Percentiles rank a stretch among this genome's conserved stretches.
Evolutionary conservation across 1,284 basidiomycete genomes (phyloP).

Genomic region (Ustilago curta): DNA sequence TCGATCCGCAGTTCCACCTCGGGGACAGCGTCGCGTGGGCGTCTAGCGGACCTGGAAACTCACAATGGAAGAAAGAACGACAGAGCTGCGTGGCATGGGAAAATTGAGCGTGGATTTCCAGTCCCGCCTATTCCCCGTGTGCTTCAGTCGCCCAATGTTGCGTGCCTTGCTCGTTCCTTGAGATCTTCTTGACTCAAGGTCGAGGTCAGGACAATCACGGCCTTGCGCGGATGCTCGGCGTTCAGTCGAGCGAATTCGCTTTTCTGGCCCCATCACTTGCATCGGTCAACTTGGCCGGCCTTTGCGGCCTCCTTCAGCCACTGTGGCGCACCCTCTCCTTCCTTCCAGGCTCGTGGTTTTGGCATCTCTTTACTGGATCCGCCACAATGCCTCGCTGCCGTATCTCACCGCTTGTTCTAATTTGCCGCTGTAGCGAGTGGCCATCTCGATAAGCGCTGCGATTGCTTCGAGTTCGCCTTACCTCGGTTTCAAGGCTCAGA

Average conservation of each 20-base stretch:
- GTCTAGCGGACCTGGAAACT: slow-evolving; percentile 10
- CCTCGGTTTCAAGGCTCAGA: no score
- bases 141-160: neutral
- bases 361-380: neutral
- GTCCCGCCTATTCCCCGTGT: neutral
- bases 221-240: slow-evolving; percentile 1
- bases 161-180: neutral
- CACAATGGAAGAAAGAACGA: slow-evolving; percentile 2
- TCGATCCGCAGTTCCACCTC: slow-evolving; percentile 13
- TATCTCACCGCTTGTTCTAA: neutral
- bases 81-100: slow-evolving; percentile 11
- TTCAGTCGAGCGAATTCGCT: no score
- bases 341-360: neutral
- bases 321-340: slow-evolving; percentile 1
- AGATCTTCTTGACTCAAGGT: no score
- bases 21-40: slow-evolving; percentile 29
- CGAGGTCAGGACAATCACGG: no score
- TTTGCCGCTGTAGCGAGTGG: slow-evolving; percentile 1
- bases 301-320: slow-evolving; percentile 2
- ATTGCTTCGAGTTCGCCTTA: neutral
- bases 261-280: no score
- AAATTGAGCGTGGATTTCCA: slow-evolving; percentile 1
- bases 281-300: neutral
- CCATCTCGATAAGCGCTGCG: neutral
- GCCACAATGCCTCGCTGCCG: neutral